Base-by-base conservation (phyloP, 73 alveolate genomes). In the Paraurostyla sp. region DNA sequence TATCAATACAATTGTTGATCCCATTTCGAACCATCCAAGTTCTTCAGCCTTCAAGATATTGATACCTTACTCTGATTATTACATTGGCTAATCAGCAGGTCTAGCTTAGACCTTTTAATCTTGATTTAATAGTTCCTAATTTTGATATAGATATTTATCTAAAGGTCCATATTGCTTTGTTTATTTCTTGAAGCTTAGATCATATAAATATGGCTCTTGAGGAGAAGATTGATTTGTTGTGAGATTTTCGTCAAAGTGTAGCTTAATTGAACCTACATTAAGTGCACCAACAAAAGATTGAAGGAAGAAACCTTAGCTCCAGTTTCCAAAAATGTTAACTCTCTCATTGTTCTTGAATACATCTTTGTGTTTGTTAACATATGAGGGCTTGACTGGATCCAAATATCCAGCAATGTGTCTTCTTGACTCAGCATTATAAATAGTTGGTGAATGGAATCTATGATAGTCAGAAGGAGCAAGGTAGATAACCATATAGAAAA, bases 391-490 rank as follows among this genome's bases (percentile, higher is more conserved):
- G 20, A 95, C 98, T 27, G 98, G 98, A 25, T 88, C 92, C 25
- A 96, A 68, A 38, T 89, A 83, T 35, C 99, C 99, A 56, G 92
- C 88, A 41, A 93, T 92, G 51, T 93, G 97, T 43, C 96, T 73
- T 81, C 99, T 94, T 48, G 83, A 84, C 30, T 63, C 80, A 0
- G 95, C 97, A n/a, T 82, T 63, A 16, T 85, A 89, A 40, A 80
- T 59, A 0, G 95, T 92, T 29, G 99, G 99, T 0, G 97, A 92
- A 57, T 96, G 99, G 80, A 89, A 96, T 56, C 99, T 84, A 69
- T 96, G 99, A 60, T 96, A 96, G 92, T 96, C 99, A 0, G 95
- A 95, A 18, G 99, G 99, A 33, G 97, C 92, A 36, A 96, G 89
- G 76, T 96, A 96, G 78, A 94, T 65, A 13, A 83, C 81, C 6